Conservation (phyloP, 192 early-diverging fungal species). For the Coemansia umbellata region DNA sequence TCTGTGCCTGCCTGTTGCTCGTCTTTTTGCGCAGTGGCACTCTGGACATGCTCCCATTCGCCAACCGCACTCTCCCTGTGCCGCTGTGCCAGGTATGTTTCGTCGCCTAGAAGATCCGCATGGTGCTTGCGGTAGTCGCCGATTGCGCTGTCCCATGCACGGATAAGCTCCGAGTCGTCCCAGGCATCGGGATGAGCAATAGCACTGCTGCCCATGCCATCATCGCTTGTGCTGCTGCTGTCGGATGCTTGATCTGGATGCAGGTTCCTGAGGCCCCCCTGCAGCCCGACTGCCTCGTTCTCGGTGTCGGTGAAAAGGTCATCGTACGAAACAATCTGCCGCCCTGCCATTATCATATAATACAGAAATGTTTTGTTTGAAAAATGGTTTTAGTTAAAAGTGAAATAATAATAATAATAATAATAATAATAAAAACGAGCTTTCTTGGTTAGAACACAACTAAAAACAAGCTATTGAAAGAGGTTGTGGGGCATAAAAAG, state of each 20-base stretch:
- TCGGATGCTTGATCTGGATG: neutral
- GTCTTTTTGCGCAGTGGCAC: neutral
- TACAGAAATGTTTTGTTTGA: too few relatives aligned
- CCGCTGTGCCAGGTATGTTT: constrained; percentile 13
- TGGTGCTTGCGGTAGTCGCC: constrained; percentile 54
- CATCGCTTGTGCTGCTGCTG: constrained; percentile 1
- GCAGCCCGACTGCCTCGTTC: neutral
- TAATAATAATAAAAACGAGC: too few relatives aligned
- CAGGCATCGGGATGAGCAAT: constrained; percentile 33
- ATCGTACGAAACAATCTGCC: constrained; percentile 39
- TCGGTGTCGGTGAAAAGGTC: constrained; percentile 35
- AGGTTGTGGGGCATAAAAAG: too few relatives aligned
- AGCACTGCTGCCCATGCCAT: neutral
- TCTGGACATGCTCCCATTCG: constrained; percentile 6
- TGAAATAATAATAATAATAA: too few relatives aligned
- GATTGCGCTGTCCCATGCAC: constrained; percentile 60
- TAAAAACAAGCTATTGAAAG: too few relatives aligned
- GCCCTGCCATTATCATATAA: too few relatives aligned
- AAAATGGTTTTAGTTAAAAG: too few relatives aligned
- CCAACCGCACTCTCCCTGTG: constrained; percentile 26
- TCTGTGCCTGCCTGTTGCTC: neutral
- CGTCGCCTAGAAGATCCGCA: constrained; percentile 17
- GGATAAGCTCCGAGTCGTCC: constrained; percentile 62
- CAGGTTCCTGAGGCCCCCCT: neutral
- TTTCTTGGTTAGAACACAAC: too few relatives aligned